phyloP scores from a whole-genome alignment of 2,329 filamentous ascomycete species.

The Fonsecaea monophora region DNA sequence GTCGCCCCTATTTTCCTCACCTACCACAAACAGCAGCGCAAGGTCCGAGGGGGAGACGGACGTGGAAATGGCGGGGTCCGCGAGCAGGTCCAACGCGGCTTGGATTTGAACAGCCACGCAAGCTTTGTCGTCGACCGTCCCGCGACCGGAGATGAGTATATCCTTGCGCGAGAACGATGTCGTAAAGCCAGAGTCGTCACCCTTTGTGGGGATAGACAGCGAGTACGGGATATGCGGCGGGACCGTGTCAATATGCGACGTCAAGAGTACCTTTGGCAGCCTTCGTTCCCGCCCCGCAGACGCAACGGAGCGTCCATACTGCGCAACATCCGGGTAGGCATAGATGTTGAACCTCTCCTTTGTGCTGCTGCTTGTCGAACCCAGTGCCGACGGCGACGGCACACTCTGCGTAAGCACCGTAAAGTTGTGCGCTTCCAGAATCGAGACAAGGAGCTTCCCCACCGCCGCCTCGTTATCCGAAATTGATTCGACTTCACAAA shows the following conservation, averaged over 20 bases:
- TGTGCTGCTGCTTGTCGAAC: constrained; percentile 34
- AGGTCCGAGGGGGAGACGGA: constrained; percentile 40
- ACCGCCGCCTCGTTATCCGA: constrained; percentile 72
- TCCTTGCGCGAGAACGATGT: constrained; percentile 38
- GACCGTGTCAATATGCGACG: constrained; percentile 81
- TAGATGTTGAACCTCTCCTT: constrained; percentile 74
- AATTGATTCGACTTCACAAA: constrained; percentile 77
- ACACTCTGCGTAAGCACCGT: constrained; percentile 66
- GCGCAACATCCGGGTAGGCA: constrained; percentile 61
- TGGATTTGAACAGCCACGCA: constrained; percentile 54
- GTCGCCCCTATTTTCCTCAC: constrained; percentile 80
- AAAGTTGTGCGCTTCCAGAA: constrained; percentile 67
- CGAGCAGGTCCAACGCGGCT: constrained; percentile 55
- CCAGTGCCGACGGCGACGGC: constrained; percentile 33
- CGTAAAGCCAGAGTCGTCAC: constrained; percentile 45
- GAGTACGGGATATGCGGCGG: constrained; percentile 57
- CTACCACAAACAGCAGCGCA: constrained; percentile 70
- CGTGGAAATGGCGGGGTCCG: constrained; percentile 45
- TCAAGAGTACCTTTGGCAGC: constrained; percentile 51
- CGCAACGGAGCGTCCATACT: constrained; percentile 30
- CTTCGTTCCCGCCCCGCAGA: background rate
- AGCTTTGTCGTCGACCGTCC: constrained; percentile 56
- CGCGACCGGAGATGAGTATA: constrained; percentile 53
- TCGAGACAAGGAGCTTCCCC: constrained; percentile 71
- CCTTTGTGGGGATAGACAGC: constrained; percentile 45